Evolutionary conservation across 2,329 filamentous ascomycete genomes (phyloP).

Genomic region (Tolypocladium guangdongense): DNA sequence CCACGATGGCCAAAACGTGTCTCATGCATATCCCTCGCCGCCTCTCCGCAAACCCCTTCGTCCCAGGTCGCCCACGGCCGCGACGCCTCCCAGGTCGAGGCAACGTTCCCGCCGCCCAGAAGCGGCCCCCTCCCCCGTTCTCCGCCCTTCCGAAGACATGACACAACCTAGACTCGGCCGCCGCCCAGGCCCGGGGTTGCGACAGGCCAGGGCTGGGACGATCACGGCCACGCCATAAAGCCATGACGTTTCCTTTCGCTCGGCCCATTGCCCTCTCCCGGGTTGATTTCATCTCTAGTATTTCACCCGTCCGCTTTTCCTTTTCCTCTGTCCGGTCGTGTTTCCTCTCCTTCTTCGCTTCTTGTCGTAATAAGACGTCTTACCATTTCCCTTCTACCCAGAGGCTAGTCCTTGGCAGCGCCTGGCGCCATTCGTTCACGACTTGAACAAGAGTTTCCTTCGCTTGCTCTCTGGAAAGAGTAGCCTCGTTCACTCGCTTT

Average conservation of each 20-base stretch:
- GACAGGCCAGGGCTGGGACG: neutral
- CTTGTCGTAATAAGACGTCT: neutral
- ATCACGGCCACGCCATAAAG: neutral
- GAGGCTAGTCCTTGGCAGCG: slow-evolving; percentile 35
- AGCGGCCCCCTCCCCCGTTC: neutral
- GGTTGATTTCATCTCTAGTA: neutral
- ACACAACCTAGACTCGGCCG: neutral
- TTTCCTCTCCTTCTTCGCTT: neutral
- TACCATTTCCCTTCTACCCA: neutral
- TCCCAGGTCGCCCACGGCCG: neutral
- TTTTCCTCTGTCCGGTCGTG: neutral
- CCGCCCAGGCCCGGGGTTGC: neutral
- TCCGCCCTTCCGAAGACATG: neutral
- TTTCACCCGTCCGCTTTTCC: neutral
- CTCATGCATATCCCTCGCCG: slow-evolving; percentile 5
- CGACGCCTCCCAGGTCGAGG: neutral
- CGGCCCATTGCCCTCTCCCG: neutral
- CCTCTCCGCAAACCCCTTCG: slow-evolving; percentile 1
- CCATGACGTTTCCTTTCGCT: neutral
- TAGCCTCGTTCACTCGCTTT: neutral
- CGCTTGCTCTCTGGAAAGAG: neutral
- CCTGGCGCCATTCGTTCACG: too few relatives aligned
- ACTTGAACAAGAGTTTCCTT: slow-evolving; percentile 4
- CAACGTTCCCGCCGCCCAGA: neutral
- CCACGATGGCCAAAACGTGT: slow-evolving; percentile 6